Percentiles rank a stretch among this genome's conserved stretches.
These are phyloP conservation scores for Lipomyces oligophaga DNA, from an alignment of 805 yeast genomes.

Conservation along the genomic window DNA sequence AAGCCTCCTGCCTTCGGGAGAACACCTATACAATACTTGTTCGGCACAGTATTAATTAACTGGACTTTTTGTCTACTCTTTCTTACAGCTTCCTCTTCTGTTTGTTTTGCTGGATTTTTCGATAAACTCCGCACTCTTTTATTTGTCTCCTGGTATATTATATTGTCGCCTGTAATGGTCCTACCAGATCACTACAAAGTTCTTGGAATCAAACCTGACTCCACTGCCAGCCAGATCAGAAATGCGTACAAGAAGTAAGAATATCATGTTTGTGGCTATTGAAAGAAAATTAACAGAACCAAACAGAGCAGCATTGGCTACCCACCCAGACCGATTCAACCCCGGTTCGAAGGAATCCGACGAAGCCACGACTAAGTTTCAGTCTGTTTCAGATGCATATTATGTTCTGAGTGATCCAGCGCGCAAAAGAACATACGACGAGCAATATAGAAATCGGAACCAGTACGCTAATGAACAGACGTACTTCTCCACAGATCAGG, in stretches of 20 bases:
- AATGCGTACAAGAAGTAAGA: slow-evolving; percentile 27
- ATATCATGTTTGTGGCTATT: neutral
- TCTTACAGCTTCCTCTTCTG: no score
- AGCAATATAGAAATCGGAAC: slow-evolving; percentile 12
- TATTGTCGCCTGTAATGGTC: no score
- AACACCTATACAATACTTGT: no score
- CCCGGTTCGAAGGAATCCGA: slow-evolving; percentile 16
- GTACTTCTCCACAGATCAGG: slow-evolving; percentile 16
- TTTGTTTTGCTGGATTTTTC: no score
- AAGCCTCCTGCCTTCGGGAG: no score
- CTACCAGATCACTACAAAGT: slow-evolving; percentile 24
- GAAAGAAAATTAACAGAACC: neutral
- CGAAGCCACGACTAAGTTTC: slow-evolving; percentile 26
- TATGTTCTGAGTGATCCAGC: slow-evolving; percentile 25
- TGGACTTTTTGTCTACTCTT: no score
- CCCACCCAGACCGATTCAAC: slow-evolving; percentile 30
- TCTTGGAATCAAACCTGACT: slow-evolving; percentile 11
- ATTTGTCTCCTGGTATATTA: no score
- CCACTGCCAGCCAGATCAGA: slow-evolving; percentile 25
- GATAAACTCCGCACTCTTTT: no score
- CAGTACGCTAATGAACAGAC: slow-evolving; percentile 1
- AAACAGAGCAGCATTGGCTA: slow-evolving; percentile 28
- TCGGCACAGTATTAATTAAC: no score
- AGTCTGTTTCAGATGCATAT: slow-evolving; percentile 31
- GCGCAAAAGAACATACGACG: slow-evolving; percentile 27